phyloP scores from a whole-genome alignment of 2,329 filamentous ascomycete genomes.

The Clonostachys rhizophaga region DNA sequence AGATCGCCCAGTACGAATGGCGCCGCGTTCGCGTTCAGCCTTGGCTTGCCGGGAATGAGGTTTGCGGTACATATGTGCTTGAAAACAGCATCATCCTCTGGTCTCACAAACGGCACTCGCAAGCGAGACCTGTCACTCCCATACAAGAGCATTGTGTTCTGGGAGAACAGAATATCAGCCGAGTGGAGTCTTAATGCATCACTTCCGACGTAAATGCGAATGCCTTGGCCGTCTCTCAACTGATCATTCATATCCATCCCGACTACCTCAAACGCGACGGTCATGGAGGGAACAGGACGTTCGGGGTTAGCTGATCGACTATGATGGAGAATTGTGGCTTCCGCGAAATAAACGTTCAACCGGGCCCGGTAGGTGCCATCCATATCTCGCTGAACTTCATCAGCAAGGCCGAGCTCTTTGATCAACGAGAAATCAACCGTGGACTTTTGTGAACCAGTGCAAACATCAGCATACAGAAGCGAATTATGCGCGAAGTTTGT shows the following conservation, averaged over 20 bases:
- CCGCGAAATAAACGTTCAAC: conserved; percentile 82
- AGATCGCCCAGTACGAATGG: conserved; percentile 33
- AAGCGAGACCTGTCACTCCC: conserved; percentile 84
- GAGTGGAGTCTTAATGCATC: conserved; percentile 82
- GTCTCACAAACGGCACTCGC: conserved; percentile 85
- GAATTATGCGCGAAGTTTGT: conserved; percentile 85
- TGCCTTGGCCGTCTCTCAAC: conserved; percentile 17
- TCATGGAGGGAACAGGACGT: conserved; percentile 66
- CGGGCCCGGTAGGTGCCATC: conserved; percentile 67
- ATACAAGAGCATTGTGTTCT: conserved; percentile 82
- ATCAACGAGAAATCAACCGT: conserved; percentile 73
- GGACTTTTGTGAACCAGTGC: conserved; percentile 86
- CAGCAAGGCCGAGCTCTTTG: conserved; percentile 65
- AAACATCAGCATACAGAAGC: conserved; percentile 86
- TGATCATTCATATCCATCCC: conserved; percentile 23
- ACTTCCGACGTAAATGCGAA: conserved; percentile 87
- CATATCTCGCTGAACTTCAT: conserved; percentile 60
- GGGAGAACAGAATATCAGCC: conserved; percentile 87
- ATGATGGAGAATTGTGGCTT: conserved; percentile 75
- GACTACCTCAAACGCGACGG: conserved; percentile 71
- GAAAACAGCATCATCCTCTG: conserved; percentile 80
- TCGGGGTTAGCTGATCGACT: conserved; percentile 71
- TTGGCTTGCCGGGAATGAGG: conserved; percentile 47
- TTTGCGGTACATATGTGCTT: conserved; percentile 68
- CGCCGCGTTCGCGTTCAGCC: conserved; percentile 48